Evolutionary conservation across 768 basidiomycete genomes (phyloP), one percentile per base, ranked within the genome.

Genomic region (Xerocomus brunneocitrinus): DNA sequence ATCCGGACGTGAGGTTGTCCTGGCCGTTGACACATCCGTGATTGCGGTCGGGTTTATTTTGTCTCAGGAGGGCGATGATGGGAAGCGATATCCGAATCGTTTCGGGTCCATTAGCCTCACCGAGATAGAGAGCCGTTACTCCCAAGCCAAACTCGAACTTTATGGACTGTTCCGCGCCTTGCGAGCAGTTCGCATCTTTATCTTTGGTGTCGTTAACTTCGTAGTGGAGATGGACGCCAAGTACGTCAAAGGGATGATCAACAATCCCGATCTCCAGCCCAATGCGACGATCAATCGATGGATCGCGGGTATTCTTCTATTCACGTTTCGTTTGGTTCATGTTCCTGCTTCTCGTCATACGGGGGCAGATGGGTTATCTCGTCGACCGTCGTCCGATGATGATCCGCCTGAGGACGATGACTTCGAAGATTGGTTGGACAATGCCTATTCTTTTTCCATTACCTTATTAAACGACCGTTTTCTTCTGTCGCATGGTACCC

Each of bases 121-220:
- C 0, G 43, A 44, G 16, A 27, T 44, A 1, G 43, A 44, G 30
- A 44, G 43, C 38, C 14, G 9, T 19, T 49, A 48, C 28, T 55
- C 54, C 7, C 62, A 65, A 22, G 24, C 61, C 0, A 69, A 70
- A 51, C 42, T 66, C 8, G 62, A 68, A 19, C 19, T 19, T 19
- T 19, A 19, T 19, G 19, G 19, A 19, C 19, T 19, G 19, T 19
- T 19, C 19, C 19, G 19, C 19, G 19, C 19, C 19, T 19, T 19
- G 19, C 19, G 19, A 19, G 19, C 19, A 19, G 19, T 19, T 19
- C 19, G 19, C 19, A 19, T 19, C 19, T 19, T 19, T 19, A 19
- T 19, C 19, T 19, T 19, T 19, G 19, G 19, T 19, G 19, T 19
- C 19, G 19, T 19, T 19, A 19, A 19, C 19, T 19, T 19, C 19